These are phyloP conservation scores for Pleurotus salmoneostramineus DNA, from an alignment of 768 basidiomycete genomes.

Conservation along the genomic window DNA sequence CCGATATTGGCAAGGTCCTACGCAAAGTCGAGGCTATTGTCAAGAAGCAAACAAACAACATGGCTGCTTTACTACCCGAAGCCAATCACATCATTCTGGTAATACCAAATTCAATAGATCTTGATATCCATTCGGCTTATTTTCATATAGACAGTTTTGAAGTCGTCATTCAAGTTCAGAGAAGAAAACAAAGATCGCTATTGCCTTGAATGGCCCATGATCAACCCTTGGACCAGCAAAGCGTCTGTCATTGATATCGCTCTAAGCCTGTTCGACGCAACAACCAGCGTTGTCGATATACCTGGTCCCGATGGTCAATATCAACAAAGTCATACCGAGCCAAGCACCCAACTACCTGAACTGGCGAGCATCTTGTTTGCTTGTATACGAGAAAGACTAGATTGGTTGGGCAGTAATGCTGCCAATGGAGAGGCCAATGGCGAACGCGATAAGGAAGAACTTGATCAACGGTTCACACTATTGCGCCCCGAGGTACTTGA, in stretches of 20 bases:
- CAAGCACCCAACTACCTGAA: constrained; percentile 55
- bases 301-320: constrained; percentile 22
- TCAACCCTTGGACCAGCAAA: constrained; percentile 82
- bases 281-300: constrained; percentile 45
- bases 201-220: constrained; percentile 67
- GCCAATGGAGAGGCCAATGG: constrained; percentile 44
- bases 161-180: constrained; percentile 73
- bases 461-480: constrained; percentile 64
- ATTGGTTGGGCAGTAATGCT: constrained; percentile 56
- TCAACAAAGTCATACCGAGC: constrained; percentile 27
- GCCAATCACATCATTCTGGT: constrained; percentile 72
- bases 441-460: constrained; percentile 52
- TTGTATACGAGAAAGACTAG: constrained; percentile 63
- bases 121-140: background rate
- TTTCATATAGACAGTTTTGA: constrained; percentile 57
- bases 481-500: constrained; percentile 77
- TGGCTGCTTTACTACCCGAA: constrained; percentile 48
- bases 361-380: constrained; percentile 62
- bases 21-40: constrained; percentile 54
- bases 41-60: constrained; percentile 30
- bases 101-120: background rate
- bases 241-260: constrained; percentile 64
- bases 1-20: constrained; percentile 64
- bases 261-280: constrained; percentile 67
- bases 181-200: constrained; percentile 71